Conservation (phyloP, 1,139 yeast genomes). For the Dujonia santamariae region DNA sequence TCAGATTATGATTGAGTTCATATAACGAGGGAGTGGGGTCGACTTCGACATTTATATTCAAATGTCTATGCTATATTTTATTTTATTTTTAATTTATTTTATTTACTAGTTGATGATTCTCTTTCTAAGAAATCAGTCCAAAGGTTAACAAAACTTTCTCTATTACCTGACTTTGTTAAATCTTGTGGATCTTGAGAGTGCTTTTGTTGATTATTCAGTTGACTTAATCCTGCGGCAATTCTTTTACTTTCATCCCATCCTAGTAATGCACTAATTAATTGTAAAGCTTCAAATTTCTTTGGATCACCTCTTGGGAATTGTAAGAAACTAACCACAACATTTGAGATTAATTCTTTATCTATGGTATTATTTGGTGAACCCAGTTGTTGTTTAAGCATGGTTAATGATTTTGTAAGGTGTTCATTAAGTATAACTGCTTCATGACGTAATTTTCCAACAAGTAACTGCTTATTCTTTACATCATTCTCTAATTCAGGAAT, state of each 20-base stretch:
- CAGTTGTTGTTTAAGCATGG: constrained; percentile 70
- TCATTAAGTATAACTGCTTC: constrained; percentile 95
- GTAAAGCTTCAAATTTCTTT: constrained; percentile 88
- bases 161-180: too few relatives aligned
- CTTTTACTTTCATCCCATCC: constrained; percentile 87
- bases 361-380: constrained; percentile 64
- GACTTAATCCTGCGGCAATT: constrained; percentile 76
- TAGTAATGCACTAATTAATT: constrained; percentile 74
- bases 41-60: too few relatives aligned
- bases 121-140: constrained; percentile 91
- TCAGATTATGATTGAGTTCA: too few relatives aligned
- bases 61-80: constrained; percentile 1
- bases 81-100: not conserved
- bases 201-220: too few relatives aligned
- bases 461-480: constrained; percentile 67
- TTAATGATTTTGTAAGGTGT: constrained; percentile 86
- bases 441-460: constrained; percentile 87
- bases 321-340: constrained; percentile 78
- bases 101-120: constrained; percentile 40
- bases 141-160: constrained; percentile 75
- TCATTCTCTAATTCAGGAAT: constrained; percentile 28
- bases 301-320: constrained; percentile 91
- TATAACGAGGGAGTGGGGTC: too few relatives aligned
- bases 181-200: too few relatives aligned
- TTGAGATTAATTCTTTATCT: constrained; percentile 85